Conservation (phyloP, 1,284 basidiomycete genomes). For the Phenoliferia sp. region DNA sequence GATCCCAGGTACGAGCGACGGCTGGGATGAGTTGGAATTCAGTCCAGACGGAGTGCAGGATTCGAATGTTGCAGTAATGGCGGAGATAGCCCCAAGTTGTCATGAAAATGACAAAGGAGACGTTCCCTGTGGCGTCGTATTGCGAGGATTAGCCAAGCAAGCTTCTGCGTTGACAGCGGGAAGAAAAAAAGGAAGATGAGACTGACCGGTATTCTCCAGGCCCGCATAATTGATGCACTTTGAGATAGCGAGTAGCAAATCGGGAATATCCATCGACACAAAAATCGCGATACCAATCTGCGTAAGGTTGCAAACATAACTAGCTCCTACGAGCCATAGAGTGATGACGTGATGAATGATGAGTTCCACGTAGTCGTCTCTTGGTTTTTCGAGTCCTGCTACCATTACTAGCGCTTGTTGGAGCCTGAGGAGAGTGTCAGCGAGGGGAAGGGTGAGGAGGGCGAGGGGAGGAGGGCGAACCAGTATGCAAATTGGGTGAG, state of each 20-base stretch:
- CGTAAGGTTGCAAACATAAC: slow-evolving; percentile 46
- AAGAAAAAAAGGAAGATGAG: background rate
- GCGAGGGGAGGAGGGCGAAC: too few species aligned
- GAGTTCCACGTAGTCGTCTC: slow-evolving; percentile 46
- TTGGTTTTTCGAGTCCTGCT: slow-evolving; percentile 49
- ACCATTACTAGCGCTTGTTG: slow-evolving; percentile 87
- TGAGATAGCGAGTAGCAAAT: slow-evolving; percentile 58
- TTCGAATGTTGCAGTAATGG: slow-evolving; percentile 82
- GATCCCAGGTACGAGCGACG: background rate
- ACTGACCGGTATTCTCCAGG: slow-evolving; percentile 12
- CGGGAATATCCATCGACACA: slow-evolving; percentile 95
- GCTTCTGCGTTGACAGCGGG: too few species aligned
- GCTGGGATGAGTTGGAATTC: background rate
- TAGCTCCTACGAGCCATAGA: slow-evolving; percentile 94
- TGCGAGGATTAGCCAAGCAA: too few species aligned
- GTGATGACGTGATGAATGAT: slow-evolving; percentile 72
- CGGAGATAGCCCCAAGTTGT: slow-evolving; percentile 88
- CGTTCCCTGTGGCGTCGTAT: slow-evolving; percentile 56
- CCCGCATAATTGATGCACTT: slow-evolving; percentile 84
- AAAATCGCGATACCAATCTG: slow-evolving; percentile 70
- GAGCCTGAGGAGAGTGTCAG: too few species aligned
- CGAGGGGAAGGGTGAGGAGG: too few species aligned
- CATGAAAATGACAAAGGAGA: slow-evolving; percentile 66
- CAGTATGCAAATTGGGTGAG: slow-evolving; percentile 72
- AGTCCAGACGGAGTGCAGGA: slow-evolving; percentile 49